Percentiles rank a stretch among this genome's conserved stretches.
phyloP scores from a whole-genome alignment of 768 basidiomycete species.

The Asterophora lycoperdoides region DNA sequence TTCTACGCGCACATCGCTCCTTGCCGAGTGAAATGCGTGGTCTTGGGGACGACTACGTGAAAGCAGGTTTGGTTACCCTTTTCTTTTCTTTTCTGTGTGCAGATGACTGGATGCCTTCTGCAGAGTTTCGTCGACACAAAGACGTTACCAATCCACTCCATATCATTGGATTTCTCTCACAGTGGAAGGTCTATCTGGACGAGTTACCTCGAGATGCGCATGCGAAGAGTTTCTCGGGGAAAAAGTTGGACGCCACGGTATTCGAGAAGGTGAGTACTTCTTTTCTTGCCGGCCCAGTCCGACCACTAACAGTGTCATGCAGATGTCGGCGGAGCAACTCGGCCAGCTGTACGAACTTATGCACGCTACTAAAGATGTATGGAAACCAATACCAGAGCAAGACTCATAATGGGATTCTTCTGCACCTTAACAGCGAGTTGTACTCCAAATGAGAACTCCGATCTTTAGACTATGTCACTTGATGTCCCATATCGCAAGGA shows the following conservation, averaged over 20 bases:
- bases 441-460: too few species aligned
- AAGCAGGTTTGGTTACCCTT: constrained; percentile 48
- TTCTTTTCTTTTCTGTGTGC: neutral
- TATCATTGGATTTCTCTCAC: constrained; percentile 91
- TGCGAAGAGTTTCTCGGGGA: constrained; percentile 50
- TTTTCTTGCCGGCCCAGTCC: neutral
- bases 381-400: constrained; percentile 53
- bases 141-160: constrained; percentile 80
- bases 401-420: constrained; percentile 16
- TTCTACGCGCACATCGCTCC: constrained; percentile 73
- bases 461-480: constrained; percentile 6
- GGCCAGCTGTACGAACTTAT: constrained; percentile 94
- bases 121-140: constrained; percentile 86
- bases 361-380: constrained; percentile 85
- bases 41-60: constrained; percentile 83
- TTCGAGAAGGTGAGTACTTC: constrained; percentile 64
- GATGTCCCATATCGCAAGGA: constrained; percentile 8
- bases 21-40: constrained; percentile 78
- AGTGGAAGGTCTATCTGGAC: constrained; percentile 94
- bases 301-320: constrained; percentile 2
- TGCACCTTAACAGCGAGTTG: too few species aligned
- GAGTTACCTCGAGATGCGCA: constrained; percentile 48
- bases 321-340: constrained; percentile 91
- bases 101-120: neutral
- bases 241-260: constrained; percentile 61